Evolutionary conservation across 352 stramenopile genomes (phyloP), one percentile per base, ranked within the genome.

Genomic region (Globisporangium polare): DNA sequence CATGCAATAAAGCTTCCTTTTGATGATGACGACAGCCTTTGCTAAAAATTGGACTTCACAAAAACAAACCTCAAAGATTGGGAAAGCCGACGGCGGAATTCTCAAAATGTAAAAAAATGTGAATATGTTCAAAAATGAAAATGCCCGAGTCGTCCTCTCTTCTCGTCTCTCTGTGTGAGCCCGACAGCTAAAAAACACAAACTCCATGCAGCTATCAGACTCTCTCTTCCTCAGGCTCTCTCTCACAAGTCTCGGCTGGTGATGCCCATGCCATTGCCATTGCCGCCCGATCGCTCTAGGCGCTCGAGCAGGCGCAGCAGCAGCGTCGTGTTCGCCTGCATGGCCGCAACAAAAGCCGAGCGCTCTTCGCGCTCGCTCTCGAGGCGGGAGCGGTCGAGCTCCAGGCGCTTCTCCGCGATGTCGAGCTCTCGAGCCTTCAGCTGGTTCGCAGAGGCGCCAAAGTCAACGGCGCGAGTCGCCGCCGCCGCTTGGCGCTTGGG

Each of bases 331-430:
- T 51, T 63, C 18, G 58, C 49, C 39, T 63, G 58, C 58, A 63
- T 58, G 9, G 58, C 33, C n/a, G 58, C 33, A 9, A 63, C 10
- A 18, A 63, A 43, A 0, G 58, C 58, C 20, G 47, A 29, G 7
- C 58, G 58, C 35, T 63, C 58, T 20, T 63, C 58, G 1, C 58
- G 58, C 47, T 63, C 58, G 37, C 49, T 63, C 35, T 63, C 58
- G 17, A 58, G 58, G 26, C 47, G 58, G 10, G 37, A 39, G 35
- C 58, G 58, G 24, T 63, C 58, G 24, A 63, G 47, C 47, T 63
- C 58, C 24, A 63, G 58, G 10, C 58, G 58, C 20, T 50, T 37
- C 58, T 63, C 58, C 2, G 47, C 46, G 9, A 63, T 5, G 17
- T 63, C 58, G 3, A 63, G 35, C 49, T 63, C 58, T 3, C 58